phyloP scores from a whole-genome alignment of 371 early-diverging fungal genomes.

The Nematocida sp. region DNA sequence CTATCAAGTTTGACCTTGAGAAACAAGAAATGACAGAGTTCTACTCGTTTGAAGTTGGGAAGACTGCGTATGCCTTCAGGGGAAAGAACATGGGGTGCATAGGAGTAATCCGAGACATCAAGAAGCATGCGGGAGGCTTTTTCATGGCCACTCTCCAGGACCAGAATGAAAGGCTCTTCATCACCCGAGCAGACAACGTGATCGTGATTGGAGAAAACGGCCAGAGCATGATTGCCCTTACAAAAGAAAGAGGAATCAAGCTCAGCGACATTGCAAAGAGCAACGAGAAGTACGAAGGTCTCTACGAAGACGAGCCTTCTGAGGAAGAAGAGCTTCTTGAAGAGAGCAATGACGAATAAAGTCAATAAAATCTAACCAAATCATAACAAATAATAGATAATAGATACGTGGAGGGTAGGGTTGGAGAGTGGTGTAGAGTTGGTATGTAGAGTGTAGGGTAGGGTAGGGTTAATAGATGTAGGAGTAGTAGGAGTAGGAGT shows the following conservation, averaged over 20 bases:
- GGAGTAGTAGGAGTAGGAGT: too few relatives aligned
- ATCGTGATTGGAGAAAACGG: slow-evolving; percentile 77
- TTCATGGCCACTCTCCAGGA: slow-evolving; percentile 86
- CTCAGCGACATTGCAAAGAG: slow-evolving; percentile 56
- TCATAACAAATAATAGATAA: too few relatives aligned
- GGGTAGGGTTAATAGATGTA: too few relatives aligned
- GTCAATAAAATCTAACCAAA: too few relatives aligned
- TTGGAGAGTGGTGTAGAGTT: too few relatives aligned
- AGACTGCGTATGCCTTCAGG: slow-evolving; percentile 86
- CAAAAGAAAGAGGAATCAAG: slow-evolving; percentile 63
- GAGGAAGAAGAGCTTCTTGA: slow-evolving; percentile 19
- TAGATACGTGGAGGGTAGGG: too few relatives aligned
- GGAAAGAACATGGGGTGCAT: slow-evolving; percentile 98
- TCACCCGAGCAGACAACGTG: slow-evolving; percentile 79
- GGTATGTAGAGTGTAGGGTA: too few relatives aligned
- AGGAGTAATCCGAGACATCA: slow-evolving; percentile 89
- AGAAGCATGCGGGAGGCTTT: slow-evolving; percentile 91
- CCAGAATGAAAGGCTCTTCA: slow-evolving; percentile 74
- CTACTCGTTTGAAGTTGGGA: slow-evolving; percentile 87
- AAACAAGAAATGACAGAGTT: slow-evolving; percentile 81
- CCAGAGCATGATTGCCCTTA: slow-evolving; percentile 63
- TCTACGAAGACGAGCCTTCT: slow-evolving; percentile 30
- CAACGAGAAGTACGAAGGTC: slow-evolving; percentile 59
- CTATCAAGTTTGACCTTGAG: slow-evolving; percentile 87
- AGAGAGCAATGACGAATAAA: slow-evolving; percentile 36